Evolutionary conservation across 345 rosid genomes (phyloP).

Genomic region (Eutrema japonicum): DNA sequence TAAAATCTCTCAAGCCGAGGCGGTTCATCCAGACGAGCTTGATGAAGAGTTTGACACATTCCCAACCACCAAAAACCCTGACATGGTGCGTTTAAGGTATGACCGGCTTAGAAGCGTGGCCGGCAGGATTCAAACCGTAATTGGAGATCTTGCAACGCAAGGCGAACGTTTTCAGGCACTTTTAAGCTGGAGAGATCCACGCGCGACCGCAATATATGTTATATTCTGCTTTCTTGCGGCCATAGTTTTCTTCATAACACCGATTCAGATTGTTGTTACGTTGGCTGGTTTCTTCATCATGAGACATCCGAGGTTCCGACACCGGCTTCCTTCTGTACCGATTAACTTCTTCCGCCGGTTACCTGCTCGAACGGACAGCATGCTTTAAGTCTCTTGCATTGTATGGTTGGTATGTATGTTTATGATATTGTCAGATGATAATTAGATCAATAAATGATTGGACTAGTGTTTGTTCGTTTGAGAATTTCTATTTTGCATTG

Average conservation of each 20-base stretch:
- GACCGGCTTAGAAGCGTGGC: slow-evolving; percentile 94
- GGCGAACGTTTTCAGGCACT: slow-evolving; percentile 90
- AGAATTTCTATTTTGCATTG: neutral
- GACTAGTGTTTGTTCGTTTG: neutral
- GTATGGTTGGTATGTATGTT: neutral
- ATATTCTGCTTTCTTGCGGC: slow-evolving; percentile 85
- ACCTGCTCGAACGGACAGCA: slow-evolving; percentile 89
- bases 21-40: slow-evolving; percentile 84
- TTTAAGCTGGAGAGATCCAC: slow-evolving; percentile 97
- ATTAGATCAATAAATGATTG: neutral
- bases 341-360: slow-evolving; percentile 94
- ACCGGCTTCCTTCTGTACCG: slow-evolving; percentile 79
- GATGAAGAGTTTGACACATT: slow-evolving; percentile 94
- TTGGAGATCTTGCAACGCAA: slow-evolving; percentile 94
- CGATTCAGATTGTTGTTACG: slow-evolving; percentile 82
- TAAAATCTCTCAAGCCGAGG: slow-evolving; percentile 84
- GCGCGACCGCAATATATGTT: slow-evolving; percentile 75
- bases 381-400: slow-evolving; percentile 67
- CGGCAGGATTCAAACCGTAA: slow-evolving; percentile 92
- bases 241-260: slow-evolving; percentile 80
- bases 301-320: slow-evolving; percentile 95
- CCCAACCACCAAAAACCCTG: slow-evolving; percentile 74
- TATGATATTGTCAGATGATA: neutral
- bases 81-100: slow-evolving; percentile 84
- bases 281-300: slow-evolving; percentile 76